Conservation (phyloP, 345 rosid genomes). For the Raphanus raphanistrum region DNA sequence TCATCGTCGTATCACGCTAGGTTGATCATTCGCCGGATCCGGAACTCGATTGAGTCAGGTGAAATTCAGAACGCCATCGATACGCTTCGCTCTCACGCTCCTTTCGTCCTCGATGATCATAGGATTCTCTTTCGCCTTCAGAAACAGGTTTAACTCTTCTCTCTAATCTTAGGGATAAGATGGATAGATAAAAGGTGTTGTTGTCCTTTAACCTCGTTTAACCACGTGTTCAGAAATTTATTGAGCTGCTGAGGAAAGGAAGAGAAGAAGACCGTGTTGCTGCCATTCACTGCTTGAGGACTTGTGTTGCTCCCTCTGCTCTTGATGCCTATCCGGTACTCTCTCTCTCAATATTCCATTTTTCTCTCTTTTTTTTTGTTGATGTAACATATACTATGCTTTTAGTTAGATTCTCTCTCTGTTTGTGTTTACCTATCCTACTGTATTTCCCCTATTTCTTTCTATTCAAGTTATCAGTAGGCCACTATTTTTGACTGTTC, state of each 20-base stretch:
- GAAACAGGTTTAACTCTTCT: conserved; percentile 64
- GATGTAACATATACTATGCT: not conserved
- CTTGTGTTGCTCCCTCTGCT: conserved; percentile 89
- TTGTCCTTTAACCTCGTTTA: too few species aligned
- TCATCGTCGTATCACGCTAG: conserved; percentile 71
- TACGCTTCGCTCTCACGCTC: conserved; percentile 64
- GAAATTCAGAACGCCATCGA: conserved; percentile 68
- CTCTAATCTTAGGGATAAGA: not conserved
- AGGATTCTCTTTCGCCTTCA: conserved; percentile 79
- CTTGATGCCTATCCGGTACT: conserved; percentile 93
- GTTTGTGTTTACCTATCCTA: conserved; percentile 1
- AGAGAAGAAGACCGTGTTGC: conserved; percentile 58
- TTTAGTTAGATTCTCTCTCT: conserved; percentile 4
- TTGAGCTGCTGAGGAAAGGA: conserved; percentile 85
- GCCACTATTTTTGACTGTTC: not conserved
- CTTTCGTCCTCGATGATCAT: conserved; percentile 75
- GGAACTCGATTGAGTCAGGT: conserved; percentile 69
- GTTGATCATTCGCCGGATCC: conserved; percentile 75
- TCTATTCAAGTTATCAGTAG: not conserved
- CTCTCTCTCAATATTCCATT: not conserved
- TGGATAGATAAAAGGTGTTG: not conserved
- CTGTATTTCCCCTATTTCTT: not conserved
- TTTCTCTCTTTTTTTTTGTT: not conserved
- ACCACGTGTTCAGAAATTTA: conserved; percentile 58
- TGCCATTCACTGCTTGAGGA: conserved; percentile 79